These are phyloP conservation scores for Podaxis sp. DNA, from an alignment of 768 basidiomycete species.

Conservation along the genomic window DNA sequence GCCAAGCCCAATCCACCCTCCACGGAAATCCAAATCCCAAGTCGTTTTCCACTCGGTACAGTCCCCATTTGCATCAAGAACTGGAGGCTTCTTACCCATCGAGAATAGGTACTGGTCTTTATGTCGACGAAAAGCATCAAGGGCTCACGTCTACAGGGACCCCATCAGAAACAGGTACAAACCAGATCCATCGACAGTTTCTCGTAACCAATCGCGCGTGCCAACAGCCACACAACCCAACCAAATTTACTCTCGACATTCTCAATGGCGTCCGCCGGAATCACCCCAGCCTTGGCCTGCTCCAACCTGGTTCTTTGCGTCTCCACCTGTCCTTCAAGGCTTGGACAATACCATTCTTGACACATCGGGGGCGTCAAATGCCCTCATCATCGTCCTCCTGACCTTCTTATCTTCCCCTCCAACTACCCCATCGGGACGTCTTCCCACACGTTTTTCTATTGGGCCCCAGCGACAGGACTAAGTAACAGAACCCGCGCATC, in stretches of 20 bases:
- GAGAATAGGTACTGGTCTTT: background rate
- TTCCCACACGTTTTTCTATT: constrained; percentile 11
- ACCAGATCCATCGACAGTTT: background rate
- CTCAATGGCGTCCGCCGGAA: background rate
- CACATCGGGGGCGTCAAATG: background rate
- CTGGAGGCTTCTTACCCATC: background rate
- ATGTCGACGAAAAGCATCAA: background rate
- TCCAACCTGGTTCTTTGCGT: background rate
- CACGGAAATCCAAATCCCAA: constrained; percentile 1
- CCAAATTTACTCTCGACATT: background rate
- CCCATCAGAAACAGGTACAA: constrained; percentile 8
- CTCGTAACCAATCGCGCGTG: constrained; percentile 1
- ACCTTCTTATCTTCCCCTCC: constrained; percentile 1
- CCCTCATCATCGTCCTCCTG: background rate
- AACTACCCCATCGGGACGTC: background rate
- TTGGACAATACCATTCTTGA: background rate
- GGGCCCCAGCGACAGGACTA: background rate
- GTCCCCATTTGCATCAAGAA: constrained; percentile 12
- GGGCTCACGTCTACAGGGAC: constrained; percentile 11
- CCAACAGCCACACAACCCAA: background rate
- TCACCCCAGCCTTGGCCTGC: background rate
- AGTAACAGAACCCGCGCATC: background rate
- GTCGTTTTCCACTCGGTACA: constrained; percentile 1
- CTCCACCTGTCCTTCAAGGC: background rate
- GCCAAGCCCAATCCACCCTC: constrained; percentile 8